Evolutionary conservation across 352 stramenopile species (phyloP).

Genomic region (Albugo laibachii): DNA sequence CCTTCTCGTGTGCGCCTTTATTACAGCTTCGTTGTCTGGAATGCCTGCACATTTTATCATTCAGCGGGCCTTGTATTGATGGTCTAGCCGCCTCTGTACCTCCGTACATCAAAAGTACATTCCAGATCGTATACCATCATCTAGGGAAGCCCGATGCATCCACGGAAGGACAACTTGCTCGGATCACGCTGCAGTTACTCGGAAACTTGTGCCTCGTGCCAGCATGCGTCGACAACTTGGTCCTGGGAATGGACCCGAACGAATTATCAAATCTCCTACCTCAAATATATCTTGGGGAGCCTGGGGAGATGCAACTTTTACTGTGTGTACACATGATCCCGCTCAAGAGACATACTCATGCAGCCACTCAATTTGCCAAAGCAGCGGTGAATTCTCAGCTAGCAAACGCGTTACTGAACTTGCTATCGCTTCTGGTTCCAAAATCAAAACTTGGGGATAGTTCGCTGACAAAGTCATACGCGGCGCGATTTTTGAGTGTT

Average conservation of each 20-base stretch:
- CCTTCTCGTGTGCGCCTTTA: conserved; percentile 44
- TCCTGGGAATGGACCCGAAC: conserved; percentile 71
- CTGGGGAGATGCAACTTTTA: conserved; percentile 62
- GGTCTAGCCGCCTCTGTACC: conserved; percentile 47
- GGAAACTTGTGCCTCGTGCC: conserved; percentile 74
- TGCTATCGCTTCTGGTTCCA: conserved; percentile 57
- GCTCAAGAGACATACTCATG: conserved; percentile 70
- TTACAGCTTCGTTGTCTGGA: conserved; percentile 73
- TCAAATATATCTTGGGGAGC: conserved; percentile 56
- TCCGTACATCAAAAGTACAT: conserved; percentile 69
- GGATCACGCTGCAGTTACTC: conserved; percentile 59
- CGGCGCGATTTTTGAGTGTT: conserved; percentile 60
- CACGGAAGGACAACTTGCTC: conserved; percentile 58
- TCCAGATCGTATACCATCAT: conserved; percentile 72
- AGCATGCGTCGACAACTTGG: conserved; percentile 70
- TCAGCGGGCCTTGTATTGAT: conserved; percentile 65
- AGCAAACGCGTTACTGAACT: conserved; percentile 53
- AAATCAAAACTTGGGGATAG: conserved; percentile 66
- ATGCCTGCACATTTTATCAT: conserved; percentile 74
- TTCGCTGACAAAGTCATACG: conserved; percentile 65
- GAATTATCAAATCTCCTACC: conserved; percentile 47
- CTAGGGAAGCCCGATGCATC: conserved; percentile 54
- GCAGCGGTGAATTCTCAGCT: conserved; percentile 57
- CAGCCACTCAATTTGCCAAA: conserved; percentile 69
- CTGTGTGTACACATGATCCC: conserved; percentile 78